Base-by-base conservation (phyloP, 2,329 filamentous ascomycete species). In the Moelleriella libera region DNA sequence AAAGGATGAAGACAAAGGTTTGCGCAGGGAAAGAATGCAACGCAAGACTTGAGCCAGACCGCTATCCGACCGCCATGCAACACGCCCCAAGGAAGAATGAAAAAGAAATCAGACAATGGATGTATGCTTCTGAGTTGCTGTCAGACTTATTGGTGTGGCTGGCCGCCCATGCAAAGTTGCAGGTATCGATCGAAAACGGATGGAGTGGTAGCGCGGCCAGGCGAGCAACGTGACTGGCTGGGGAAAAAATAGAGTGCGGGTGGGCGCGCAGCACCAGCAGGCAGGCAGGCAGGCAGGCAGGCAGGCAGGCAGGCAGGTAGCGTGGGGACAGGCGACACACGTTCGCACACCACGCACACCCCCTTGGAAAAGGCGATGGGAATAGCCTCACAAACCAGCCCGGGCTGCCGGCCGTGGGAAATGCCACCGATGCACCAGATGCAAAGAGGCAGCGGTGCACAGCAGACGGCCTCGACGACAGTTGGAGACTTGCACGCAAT, bases 311-410 rank as follows among this genome's bases (percentile, higher is more conserved):
- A 41, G 40, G 40, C 10, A 41, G 14, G 8, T 6, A 41, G 40
- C 40, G 40, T 37, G 32, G 32, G 32, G 32, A 7, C 32, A 37
- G 11, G 11, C 7, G 32, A 37, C 32, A 37, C 32, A 37, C 32
- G 32, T 11, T 7, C 32, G 32, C 32, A 37, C 7, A 11, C 7
- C 32, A 37, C 32, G 7, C 32, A 7, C 32, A 7, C 32, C 11
- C 32, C 32, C 11, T 37, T 37, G 7, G 32, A 41, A 41, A 41
- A 41, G 9, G n/a, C 7, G 28, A 7, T 64, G 62, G 55, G 65
- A 67, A 68, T 67, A 67, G 63, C 65, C 61, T 68, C 65, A 68
- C 61, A 52, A 56, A 49, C 52, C 50, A 47, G 49, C n/a, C n/a
- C n/a, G n/a, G n/a, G n/a, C n/a, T n/a, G n/a, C n/a, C n/a, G n/a